These are phyloP conservation scores for Sclerotinia nivalis DNA, from an alignment of 2,329 filamentous ascomycete genomes.

Conservation along the genomic window DNA sequence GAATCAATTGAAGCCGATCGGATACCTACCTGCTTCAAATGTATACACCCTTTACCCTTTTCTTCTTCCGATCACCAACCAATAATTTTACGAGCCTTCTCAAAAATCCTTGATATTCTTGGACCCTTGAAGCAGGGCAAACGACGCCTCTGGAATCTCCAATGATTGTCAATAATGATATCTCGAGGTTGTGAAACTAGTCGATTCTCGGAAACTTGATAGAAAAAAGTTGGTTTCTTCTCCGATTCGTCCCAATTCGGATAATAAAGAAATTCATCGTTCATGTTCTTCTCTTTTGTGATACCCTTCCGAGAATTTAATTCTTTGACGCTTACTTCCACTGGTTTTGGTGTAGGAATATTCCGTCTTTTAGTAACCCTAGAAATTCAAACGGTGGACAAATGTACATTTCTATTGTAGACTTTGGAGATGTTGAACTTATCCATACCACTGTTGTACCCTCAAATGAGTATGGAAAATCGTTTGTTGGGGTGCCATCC, in stretches of 20 bases:
- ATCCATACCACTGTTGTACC: neutral
- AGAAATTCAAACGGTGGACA: neutral
- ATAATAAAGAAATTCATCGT: constrained; percentile 13
- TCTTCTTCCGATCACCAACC: neutral
- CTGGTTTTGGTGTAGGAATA: neutral
- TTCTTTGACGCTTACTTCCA: neutral
- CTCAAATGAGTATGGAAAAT: neutral
- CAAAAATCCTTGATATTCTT: constrained; percentile 8
- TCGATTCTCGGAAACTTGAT: constrained; percentile 9
- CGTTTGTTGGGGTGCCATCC: neutral
- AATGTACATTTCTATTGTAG: neutral
- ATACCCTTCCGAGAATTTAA: neutral
- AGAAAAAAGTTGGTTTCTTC: neutral
- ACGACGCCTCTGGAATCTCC: constrained; percentile 9
- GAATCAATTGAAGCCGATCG: neutral
- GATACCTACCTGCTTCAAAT: constrained; percentile 1
- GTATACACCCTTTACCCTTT: constrained; percentile 1
- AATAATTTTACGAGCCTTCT: neutral
- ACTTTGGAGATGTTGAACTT: neutral
- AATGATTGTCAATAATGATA: constrained; percentile 24
- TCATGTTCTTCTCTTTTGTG: neutral
- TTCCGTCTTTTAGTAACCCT: neutral
- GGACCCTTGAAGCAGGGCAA: constrained; percentile 22
- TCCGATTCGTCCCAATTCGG: constrained; percentile 22
- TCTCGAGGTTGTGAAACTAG: constrained; percentile 19